Base-by-base conservation (phyloP, 768 basidiomycete species). In the Kwoniella sp. region DNA sequence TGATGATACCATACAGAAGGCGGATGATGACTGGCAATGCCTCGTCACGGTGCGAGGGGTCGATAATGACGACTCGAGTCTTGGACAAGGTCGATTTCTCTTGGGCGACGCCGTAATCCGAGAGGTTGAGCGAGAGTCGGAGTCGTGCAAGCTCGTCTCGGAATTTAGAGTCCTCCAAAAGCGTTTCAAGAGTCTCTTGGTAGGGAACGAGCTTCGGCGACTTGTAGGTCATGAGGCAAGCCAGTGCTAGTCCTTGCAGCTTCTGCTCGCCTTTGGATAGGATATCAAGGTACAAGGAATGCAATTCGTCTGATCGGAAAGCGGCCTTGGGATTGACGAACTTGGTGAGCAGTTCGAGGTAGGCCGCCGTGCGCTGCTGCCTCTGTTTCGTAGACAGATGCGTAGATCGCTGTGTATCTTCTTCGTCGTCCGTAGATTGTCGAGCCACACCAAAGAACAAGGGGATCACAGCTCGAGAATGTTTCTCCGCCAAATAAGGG, bases 241-340 rank as follows among this genome's bases (percentile, higher is more conserved):
- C 79, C 3, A 98, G 77, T 0, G 91, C 83, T 11, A 84, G 76
- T 7, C 76, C 78, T 75, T 95, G 93, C 2, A 96, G 76, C 3
- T 81, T 63, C 12, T 83, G 82, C 60, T 96, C 91, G 2, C 91
- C 88, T 57, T 90, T 85, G 4, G 90, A 84, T 20, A 98, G 80
- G 19, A 88, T 79, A n/a, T 80, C 76, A 12, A 79, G 78, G 74
- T 91, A 93, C 20, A 89, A 68, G 1, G 77, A 44, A 34, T 80
- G 81, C 4, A 98, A 78, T 0, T 79, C 78, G 8, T 85, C 80
- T 0, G 87, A 81, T 6, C 82, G 79, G 66, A 83, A 80, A 1
- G 92, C 77, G 0, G 89, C 88, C 75, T 89, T 93, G n/a, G 92
- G 93, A 67, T 96, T 98, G 62, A 77, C 77, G 70, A 99, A 88